Base-by-base conservation (phyloP, 2,329 filamentous ascomycete species). In the Lecanosticta acicola region DNA sequence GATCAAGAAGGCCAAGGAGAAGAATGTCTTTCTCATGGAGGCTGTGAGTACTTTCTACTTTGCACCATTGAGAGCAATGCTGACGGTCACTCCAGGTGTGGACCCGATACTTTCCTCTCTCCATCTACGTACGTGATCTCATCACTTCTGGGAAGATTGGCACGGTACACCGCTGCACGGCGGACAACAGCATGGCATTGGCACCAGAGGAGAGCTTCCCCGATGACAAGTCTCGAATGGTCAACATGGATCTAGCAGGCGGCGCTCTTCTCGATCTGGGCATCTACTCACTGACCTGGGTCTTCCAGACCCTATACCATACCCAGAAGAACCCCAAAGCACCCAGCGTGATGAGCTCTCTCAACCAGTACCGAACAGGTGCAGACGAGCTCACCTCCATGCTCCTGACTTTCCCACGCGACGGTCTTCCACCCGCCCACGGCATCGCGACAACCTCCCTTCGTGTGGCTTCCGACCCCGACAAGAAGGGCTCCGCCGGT, bases 291-390 rank as follows among this genome's bases (percentile, higher is more conserved):
- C 70, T 95, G 51, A 94, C 87, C 24, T 95, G 89, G 89, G 78
- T 93, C 4, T 94, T 91, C 76, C 87, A 94, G 69, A 84, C 84
- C 36, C 76, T 94, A 20, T 94, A 94, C 69, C 86, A 89, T 66
- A 80, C 85, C 2, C 84, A 90, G 61, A 65, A 70, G 8, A 66
- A 78, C 43, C 85, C 87, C 57, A 78, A 87, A 65, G 62, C 77
- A 1, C 89, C 89, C 3, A 75, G 72, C 36, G 81, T 93, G 3
- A 70, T 82, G 1, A 79, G 85, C 42, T 60, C 71, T n/a, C 80
- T 89, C 58, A 80, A 80, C 61, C 84, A 85, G 62, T 87, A 87
- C 67, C 72, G 72, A 50, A 87, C 85, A 1, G 85, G 85, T 13
- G 81, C 80, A 18, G 87, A 94, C 64, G 85, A 90, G 68, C 77